These are phyloP conservation scores for Wickerhamomyces chambardii DNA, from an alignment of 805 yeast species.

Conservation along the genomic window DNA sequence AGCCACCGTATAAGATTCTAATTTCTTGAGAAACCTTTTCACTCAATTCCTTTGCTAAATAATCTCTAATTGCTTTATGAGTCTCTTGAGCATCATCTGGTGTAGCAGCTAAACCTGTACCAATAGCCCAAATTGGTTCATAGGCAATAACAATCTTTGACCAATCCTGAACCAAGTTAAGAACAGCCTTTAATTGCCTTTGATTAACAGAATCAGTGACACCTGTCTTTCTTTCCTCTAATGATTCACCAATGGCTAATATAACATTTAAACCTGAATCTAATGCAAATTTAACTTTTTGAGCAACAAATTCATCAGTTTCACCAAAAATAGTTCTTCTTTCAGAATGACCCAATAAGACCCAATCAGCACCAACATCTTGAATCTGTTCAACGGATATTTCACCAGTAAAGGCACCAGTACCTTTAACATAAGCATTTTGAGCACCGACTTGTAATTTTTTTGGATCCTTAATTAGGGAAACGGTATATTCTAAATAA, in stretches of 20 bases:
- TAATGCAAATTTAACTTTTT: slow-evolving; percentile 89
- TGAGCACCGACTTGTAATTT: slow-evolving; percentile 85
- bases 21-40: slow-evolving; percentile 63
- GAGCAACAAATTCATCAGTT: slow-evolving; percentile 84
- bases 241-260: slow-evolving; percentile 95
- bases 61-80: slow-evolving; percentile 82
- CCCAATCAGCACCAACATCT: slow-evolving; percentile 93
- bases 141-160: slow-evolving; percentile 87
- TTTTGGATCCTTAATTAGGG: slow-evolving; percentile 50
- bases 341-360: slow-evolving; percentile 96
- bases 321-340: slow-evolving; percentile 93
- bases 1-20: slow-evolving; percentile 97
- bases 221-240: slow-evolving; percentile 89
- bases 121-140: slow-evolving; percentile 99
- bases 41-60: slow-evolving; percentile 72
- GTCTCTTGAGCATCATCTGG: slow-evolving; percentile 97
- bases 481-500: slow-evolving; percentile 72
- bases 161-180: slow-evolving; percentile 83
- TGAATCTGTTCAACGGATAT: slow-evolving; percentile 79
- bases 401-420: slow-evolving; percentile 99
- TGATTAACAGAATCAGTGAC: slow-evolving; percentile 79
- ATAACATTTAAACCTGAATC: slow-evolving; percentile 87
- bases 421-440: slow-evolving; percentile 77
- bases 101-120: slow-evolving; percentile 98
- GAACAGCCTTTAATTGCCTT: slow-evolving; percentile 85